phyloP scores from a whole-genome alignment of 371 early-diverging fungal genomes.

The Syncephalastrum sp. region DNA sequence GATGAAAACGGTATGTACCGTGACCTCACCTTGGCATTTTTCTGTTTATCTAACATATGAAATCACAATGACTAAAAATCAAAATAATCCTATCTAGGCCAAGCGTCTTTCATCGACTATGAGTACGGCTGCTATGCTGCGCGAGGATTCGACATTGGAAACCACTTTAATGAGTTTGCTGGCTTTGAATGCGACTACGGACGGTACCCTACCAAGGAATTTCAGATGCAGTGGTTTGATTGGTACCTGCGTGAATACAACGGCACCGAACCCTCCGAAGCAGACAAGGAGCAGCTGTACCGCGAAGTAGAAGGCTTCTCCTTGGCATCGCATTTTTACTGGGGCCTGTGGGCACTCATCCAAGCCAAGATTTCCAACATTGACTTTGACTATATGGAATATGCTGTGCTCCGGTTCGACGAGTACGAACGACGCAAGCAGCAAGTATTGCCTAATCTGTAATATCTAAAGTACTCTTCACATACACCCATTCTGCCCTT shows the following conservation, averaged over 20 bases:
- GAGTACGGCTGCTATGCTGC: conserved; percentile 88
- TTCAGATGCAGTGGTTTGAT: conserved; percentile 76
- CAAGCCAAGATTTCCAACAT: conserved; percentile 88
- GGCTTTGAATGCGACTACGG: conserved; percentile 94
- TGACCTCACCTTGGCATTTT: neutral
- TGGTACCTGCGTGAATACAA: conserved; percentile 49
- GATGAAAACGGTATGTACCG: conserved; percentile 51
- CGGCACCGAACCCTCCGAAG: conserved; percentile 37
- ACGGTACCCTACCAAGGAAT: conserved; percentile 72
- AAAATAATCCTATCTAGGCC: conserved; percentile 11
- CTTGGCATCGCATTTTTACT: conserved; percentile 88
- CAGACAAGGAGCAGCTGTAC: conserved; percentile 62
- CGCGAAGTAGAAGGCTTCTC: conserved; percentile 80
- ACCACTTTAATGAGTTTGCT: conserved; percentile 93
- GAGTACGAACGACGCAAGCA: conserved; percentile 68
- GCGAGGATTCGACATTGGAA: conserved; percentile 93
- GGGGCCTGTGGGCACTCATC: conserved; percentile 93
- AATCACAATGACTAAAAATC: too few relatives aligned
- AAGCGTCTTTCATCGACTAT: conserved; percentile 87
- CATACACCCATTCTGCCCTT: too few relatives aligned
- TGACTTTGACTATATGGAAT: conserved; percentile 91
- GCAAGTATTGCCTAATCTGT: conserved; percentile 23
- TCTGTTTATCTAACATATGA: neutral
- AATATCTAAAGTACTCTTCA: neutral
- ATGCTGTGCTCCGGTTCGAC: conserved; percentile 79